These are phyloP conservation scores for Beta vulgaris DNA, from an alignment of 148 eudicot species.

Conservation along the genomic window DNA sequence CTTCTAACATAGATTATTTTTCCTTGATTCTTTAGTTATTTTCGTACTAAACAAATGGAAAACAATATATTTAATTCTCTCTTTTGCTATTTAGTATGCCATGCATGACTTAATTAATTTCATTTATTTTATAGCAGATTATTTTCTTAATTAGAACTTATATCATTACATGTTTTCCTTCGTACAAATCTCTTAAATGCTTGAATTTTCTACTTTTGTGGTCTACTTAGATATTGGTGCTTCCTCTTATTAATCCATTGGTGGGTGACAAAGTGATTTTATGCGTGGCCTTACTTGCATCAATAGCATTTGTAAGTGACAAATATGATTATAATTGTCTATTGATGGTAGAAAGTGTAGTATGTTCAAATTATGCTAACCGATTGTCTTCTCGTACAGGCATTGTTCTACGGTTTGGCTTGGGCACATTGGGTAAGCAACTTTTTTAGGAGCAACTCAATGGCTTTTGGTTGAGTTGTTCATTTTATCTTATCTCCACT, in stretches of 20 bases:
- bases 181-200: not conserved
- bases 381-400: conserved; percentile 42
- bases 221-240: conserved; percentile 56
- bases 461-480: no score
- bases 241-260: conserved; percentile 75
- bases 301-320: conserved; percentile 71
- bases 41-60: not conserved
- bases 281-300: conserved; percentile 59
- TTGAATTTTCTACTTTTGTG: not conserved
- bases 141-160: no score
- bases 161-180: no score
- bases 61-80: not conserved
- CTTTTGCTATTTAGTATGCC: not conserved
- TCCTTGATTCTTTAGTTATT: not conserved
- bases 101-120: not conserved
- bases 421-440: conserved; percentile 91
- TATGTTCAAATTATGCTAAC: not conserved
- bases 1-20: not conserved
- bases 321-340: not conserved
- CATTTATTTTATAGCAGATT: not conserved
- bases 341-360: not conserved
- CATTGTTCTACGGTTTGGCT: conserved; percentile 81
- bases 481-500: no score
- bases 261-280: conserved; percentile 79
- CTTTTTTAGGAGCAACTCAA: not conserved